Percentiles rank a stretch among this genome's conserved stretches.
Conservation (phyloP, 1,284 basidiomycete species). For the Apiotrichum porosum region DNA sequence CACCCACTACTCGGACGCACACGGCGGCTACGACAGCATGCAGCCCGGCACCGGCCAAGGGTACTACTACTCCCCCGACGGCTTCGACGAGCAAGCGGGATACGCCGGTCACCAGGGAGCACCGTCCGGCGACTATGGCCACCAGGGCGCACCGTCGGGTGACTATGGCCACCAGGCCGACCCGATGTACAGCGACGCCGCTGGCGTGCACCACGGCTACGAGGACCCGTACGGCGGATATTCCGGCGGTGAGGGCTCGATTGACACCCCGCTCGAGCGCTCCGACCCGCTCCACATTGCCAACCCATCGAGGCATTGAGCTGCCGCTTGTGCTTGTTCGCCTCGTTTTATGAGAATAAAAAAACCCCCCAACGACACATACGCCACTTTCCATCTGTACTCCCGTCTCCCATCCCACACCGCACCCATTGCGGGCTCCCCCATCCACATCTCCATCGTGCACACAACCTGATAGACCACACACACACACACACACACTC, state of each 20-base stretch:
- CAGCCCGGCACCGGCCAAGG: constrained; percentile 1
- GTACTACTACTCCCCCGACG: constrained; percentile 5
- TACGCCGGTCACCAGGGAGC: constrained; percentile 33
- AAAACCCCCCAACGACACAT: too few relatives aligned
- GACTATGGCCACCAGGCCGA: constrained; percentile 1
- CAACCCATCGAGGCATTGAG: constrained; percentile 6
- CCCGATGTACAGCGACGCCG: neutral
- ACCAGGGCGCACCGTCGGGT: constrained; percentile 20
- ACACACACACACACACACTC: too few relatives aligned
- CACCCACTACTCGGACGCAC: neutral
- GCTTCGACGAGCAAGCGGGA: too few relatives aligned
- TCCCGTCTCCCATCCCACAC: too few relatives aligned
- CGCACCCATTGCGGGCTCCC: too few relatives aligned
- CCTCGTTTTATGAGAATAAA: too few relatives aligned
- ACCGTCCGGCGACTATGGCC: constrained; percentile 45
- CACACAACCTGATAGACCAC: too few relatives aligned
- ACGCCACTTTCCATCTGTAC: too few relatives aligned
- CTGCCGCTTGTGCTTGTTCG: too few relatives aligned
- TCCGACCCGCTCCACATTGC: constrained; percentile 28
- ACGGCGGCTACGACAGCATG: constrained; percentile 5
- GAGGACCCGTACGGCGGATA: constrained; percentile 23
- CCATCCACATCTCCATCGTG: too few relatives aligned
- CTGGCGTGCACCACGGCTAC: constrained; percentile 3
- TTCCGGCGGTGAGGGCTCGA: constrained; percentile 20
- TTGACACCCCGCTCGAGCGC: constrained; percentile 31